A percentile compares a stretch with the other conserved stretches of the same genome.
These are phyloP conservation scores for Gypsophila paniculata DNA, from an alignment of 179 eudicot species.

Conservation along the genomic window DNA sequence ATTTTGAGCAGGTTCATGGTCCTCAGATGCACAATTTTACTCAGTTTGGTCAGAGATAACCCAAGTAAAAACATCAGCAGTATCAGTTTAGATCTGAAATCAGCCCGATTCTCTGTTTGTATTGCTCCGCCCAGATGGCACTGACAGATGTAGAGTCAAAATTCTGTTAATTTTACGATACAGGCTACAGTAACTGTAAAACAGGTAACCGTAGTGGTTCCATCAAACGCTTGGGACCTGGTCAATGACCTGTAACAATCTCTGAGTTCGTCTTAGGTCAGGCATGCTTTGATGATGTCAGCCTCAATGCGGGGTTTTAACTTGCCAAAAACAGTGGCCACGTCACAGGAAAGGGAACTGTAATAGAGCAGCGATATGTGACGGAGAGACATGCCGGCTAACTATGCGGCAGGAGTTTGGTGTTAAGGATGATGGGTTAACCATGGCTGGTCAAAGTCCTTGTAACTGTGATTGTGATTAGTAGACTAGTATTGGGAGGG, in stretches of 20 bases:
- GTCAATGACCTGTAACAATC: slow-evolving; percentile 39
- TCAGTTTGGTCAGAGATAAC: slow-evolving; percentile 51
- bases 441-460: slow-evolving; percentile 49
- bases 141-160: slow-evolving; percentile 56
- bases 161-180: slow-evolving; percentile 51
- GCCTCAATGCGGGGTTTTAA: slow-evolving; percentile 58
- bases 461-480: slow-evolving; percentile 40
- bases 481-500: slow-evolving; percentile 53
- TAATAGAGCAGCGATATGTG: slow-evolving; percentile 33
- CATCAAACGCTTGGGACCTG: slow-evolving; percentile 34
- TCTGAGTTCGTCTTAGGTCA: slow-evolving; percentile 44
- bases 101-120: slow-evolving; percentile 31
- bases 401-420: slow-evolving; percentile 50
- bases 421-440: slow-evolving; percentile 26
- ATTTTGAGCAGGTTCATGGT: slow-evolving; percentile 12
- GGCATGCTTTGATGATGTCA: slow-evolving; percentile 47
- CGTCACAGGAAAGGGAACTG: slow-evolving; percentile 44
- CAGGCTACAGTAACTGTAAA: slow-evolving; percentile 43
- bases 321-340: slow-evolving; percentile 41
- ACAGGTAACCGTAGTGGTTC: slow-evolving; percentile 43
- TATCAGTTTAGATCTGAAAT: slow-evolving; percentile 36
- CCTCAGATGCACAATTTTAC: slow-evolving; percentile 39
- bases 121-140: slow-evolving; percentile 41
- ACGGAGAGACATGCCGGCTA: slow-evolving; percentile 41
- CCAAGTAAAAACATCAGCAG: slow-evolving; percentile 36